phyloP scores from a whole-genome alignment of 768 basidiomycete genomes.

The Omphalotus guepiniiformis region DNA sequence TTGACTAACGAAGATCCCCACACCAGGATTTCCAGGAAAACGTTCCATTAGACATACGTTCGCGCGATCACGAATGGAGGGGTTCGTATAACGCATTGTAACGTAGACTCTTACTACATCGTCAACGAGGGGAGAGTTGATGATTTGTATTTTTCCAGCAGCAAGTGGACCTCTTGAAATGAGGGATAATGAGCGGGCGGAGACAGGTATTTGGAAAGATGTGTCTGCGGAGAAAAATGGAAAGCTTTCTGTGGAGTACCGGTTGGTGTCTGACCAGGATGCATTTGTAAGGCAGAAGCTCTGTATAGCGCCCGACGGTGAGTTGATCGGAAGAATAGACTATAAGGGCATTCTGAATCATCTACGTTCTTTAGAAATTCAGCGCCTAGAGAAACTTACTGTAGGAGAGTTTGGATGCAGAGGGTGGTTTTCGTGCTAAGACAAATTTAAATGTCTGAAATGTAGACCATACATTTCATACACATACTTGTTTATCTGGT shows the following conservation, averaged over 20 bases:
- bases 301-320: neutral
- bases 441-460: neutral
- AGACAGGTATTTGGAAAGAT: neutral
- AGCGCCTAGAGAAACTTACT: neutral
- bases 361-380: neutral
- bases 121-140: neutral
- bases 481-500: too few relatives aligned
- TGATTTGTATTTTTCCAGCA: neutral
- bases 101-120: conserved; percentile 1
- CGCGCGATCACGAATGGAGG: neutral
- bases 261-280: neutral
- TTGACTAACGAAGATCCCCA: neutral
- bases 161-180: neutral
- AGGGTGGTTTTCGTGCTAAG: neutral
- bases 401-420: neutral
- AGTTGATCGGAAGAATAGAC: neutral
- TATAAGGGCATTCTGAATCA: neutral
- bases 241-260: neutral
- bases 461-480: too few relatives aligned
- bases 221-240: neutral
- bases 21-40: neutral
- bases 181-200: neutral
- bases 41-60: neutral
- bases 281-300: neutral
- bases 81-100: neutral